These are phyloP conservation scores for Aspergillus bertholletiae DNA, from an alignment of 495 filamentous ascomycete species.

Conservation along the genomic window DNA sequence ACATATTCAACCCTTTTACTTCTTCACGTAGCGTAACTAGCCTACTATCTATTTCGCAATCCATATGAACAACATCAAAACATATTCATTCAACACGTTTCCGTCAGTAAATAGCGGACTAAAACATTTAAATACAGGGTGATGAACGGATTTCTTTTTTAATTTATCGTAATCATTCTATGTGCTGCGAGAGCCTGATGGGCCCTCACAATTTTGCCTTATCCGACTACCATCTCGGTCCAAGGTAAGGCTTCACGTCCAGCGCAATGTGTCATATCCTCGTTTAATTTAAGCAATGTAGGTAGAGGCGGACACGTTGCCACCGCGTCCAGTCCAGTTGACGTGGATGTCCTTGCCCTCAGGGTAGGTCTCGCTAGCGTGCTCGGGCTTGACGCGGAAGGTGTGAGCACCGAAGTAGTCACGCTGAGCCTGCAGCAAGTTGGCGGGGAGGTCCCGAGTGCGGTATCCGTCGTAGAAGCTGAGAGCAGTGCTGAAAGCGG, in stretches of 20 bases:
- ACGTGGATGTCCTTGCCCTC: constrained; percentile 92
- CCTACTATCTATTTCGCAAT: too few relatives aligned
- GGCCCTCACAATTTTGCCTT: constrained; percentile 12
- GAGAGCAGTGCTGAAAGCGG: constrained; percentile 92
- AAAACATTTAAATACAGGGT: constrained; percentile 20
- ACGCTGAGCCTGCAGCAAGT: constrained; percentile 96
- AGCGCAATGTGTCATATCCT: constrained; percentile 21
- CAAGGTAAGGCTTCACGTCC: constrained; percentile 23
- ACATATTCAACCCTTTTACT: too few relatives aligned
- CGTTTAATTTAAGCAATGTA: constrained; percentile 77
- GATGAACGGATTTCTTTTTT: constrained; percentile 9
- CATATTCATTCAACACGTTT: constrained; percentile 1
- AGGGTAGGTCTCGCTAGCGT: constrained; percentile 76
- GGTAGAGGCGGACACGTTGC: constrained; percentile 93
- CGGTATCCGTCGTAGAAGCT: constrained; percentile 98
- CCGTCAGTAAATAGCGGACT: constrained; percentile 5
- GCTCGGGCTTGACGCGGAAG: constrained; percentile 94
- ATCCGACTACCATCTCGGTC: constrained; percentile 8
- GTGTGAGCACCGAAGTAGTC: constrained; percentile 99
- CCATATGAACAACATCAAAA: neutral
- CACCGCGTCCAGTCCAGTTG: constrained; percentile 98
- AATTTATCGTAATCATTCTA: constrained; percentile 19
- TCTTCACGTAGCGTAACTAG: neutral
- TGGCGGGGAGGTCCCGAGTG: constrained; percentile 91
- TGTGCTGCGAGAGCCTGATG: constrained; percentile 13